Percentiles rank a stretch among this genome's conserved stretches.
Conservation (phyloP, 805 yeast species). For the Wickerhamomyces bisporus region DNA sequence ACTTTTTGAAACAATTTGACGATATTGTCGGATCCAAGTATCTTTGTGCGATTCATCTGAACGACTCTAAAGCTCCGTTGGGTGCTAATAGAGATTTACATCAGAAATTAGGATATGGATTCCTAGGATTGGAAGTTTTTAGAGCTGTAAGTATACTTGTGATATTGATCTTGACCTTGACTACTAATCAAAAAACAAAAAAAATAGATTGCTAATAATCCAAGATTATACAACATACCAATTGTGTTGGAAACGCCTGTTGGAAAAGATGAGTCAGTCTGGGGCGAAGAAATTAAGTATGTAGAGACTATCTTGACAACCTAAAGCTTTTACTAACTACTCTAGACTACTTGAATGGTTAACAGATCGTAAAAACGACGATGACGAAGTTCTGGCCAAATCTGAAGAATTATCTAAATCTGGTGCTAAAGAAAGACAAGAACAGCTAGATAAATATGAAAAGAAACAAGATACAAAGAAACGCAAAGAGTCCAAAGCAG, state of each 20-base stretch:
- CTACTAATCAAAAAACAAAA: not conserved
- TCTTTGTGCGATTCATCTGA: constrained; percentile 77
- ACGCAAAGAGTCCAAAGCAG: constrained; percentile 12
- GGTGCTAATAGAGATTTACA: constrained; percentile 90
- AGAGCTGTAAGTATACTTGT: constrained; percentile 37
- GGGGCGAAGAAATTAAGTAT: constrained; percentile 73
- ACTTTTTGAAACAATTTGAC: constrained; percentile 78
- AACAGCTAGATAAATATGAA: constrained; percentile 60
- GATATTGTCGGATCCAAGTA: constrained; percentile 66
- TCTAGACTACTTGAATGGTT: constrained; percentile 67
- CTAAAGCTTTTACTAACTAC: not conserved
- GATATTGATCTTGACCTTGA: not conserved
- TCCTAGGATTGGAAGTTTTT: constrained; percentile 81
- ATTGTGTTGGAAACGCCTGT: constrained; percentile 86
- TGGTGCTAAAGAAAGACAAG: constrained; percentile 70
- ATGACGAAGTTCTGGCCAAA: constrained; percentile 49
- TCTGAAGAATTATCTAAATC: constrained; percentile 41
- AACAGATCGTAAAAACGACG: constrained; percentile 48
- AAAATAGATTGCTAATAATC: constrained; percentile 53
- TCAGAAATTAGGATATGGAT: constrained; percentile 85
- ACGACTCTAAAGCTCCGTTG: constrained; percentile 92
- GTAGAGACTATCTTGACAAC: too few species aligned
- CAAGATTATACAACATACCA: constrained; percentile 61
- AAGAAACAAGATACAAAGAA: constrained; percentile 38
- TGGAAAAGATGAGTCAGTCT: constrained; percentile 53